A percentile compares a stretch with the other conserved stretches of the same genome.
Conservation (phyloP, 768 basidiomycete genomes). For the Termitomyces sp. region DNA sequence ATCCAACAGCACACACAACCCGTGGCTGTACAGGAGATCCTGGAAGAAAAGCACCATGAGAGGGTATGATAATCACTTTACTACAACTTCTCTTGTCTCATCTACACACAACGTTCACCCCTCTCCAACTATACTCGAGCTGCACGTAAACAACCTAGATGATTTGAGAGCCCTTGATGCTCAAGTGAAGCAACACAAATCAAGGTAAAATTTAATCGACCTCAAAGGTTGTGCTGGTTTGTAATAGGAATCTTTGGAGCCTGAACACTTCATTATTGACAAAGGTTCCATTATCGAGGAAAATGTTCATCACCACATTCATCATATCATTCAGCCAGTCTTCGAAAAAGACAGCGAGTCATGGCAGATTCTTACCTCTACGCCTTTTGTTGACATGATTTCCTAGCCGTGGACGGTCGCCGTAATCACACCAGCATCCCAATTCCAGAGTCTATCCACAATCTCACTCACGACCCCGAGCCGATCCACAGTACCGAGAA, state of each 20-base stretch:
- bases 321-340: conserved; percentile 7
- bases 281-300: conserved; percentile 6
- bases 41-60: conserved; percentile 20
- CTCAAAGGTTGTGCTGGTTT: not conserved
- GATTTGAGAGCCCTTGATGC: conserved; percentile 1
- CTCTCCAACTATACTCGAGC: not conserved
- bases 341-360: conserved; percentile 7
- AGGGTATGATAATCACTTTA: conserved; percentile 14
- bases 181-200: not conserved
- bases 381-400: not conserved
- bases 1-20: conserved; percentile 33
- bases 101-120: not conserved
- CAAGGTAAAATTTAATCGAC: not conserved
- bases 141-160: conserved; percentile 1
- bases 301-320: conserved; percentile 5
- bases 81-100: not conserved
- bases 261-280: not conserved
- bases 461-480: not conserved
- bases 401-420: not conserved
- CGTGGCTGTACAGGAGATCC: conserved; percentile 19
- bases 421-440: conserved; percentile 3
- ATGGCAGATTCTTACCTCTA: not conserved
- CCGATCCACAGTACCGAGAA: not conserved
- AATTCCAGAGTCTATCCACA: not conserved
- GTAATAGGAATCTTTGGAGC: conserved; percentile 1